A percentile compares a stretch with the other conserved stretches of the same genome.
Conservation (phyloP, 2,329 filamentous ascomycete genomes). For the Epichloe baconii region DNA sequence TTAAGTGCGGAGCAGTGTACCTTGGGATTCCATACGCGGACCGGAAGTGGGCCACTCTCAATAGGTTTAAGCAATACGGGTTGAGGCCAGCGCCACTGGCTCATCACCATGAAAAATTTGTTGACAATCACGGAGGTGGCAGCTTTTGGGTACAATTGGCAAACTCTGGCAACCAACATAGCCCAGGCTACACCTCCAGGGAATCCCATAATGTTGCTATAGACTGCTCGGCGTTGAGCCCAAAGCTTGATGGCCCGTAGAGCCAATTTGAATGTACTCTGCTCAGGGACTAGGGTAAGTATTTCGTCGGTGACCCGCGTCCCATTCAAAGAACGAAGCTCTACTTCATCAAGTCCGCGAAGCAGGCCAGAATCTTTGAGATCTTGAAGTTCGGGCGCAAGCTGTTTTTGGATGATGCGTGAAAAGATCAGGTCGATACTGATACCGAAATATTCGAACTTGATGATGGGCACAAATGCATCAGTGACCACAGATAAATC, state of each 20-base stretch:
- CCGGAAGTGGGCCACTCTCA: slow-evolving; percentile 66
- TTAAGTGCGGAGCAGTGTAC: slow-evolving; percentile 29
- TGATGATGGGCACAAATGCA: slow-evolving; percentile 94
- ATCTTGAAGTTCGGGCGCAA: slow-evolving; percentile 53
- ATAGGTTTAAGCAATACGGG: slow-evolving; percentile 85
- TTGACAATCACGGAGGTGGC: slow-evolving; percentile 76
- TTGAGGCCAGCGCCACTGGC: slow-evolving; percentile 84
- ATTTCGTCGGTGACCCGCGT: slow-evolving; percentile 93
- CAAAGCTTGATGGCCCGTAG: slow-evolving; percentile 90
- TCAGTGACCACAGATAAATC: slow-evolving; percentile 78
- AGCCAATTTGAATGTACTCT: slow-evolving; percentile 78
- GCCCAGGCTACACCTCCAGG: slow-evolving; percentile 96
- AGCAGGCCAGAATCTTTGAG: slow-evolving; percentile 76
- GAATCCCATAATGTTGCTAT: slow-evolving; percentile 92
- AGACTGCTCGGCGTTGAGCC: slow-evolving; percentile 85
- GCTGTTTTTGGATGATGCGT: slow-evolving; percentile 55
- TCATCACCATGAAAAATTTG: slow-evolving; percentile 91
- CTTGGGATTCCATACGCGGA: slow-evolving; percentile 90
- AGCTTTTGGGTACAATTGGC: slow-evolving; percentile 89
- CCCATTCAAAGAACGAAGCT: slow-evolving; percentile 83
- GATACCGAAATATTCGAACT: slow-evolving; percentile 81
- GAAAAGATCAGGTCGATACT: slow-evolving; percentile 92
- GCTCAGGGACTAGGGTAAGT: slow-evolving; percentile 73
- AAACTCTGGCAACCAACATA: slow-evolving; percentile 91
- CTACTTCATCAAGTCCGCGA: slow-evolving; percentile 73